phyloP scores from a whole-genome alignment of 257 asterid species.

The Plantago elongata region DNA sequence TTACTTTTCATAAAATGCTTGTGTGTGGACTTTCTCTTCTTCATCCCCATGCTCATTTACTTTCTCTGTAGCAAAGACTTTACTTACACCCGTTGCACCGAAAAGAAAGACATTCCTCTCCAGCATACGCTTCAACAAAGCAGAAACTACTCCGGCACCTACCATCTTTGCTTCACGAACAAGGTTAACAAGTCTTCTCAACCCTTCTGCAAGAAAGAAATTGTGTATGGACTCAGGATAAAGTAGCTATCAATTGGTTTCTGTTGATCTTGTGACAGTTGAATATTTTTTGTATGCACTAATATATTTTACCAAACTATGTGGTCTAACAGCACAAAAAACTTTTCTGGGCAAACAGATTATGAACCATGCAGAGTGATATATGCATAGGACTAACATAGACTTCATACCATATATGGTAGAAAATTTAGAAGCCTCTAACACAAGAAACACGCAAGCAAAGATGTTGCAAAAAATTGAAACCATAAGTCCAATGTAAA shows the following conservation, averaged over 20 bases:
- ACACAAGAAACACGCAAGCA: background rate
- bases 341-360: conserved; percentile 2
- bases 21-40: conserved; percentile 57
- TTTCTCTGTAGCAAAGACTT: conserved; percentile 64
- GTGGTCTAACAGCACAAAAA: background rate
- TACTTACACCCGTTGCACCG: conserved; percentile 58
- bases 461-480: no score
- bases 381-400: background rate
- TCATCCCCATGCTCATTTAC: conserved; percentile 57
- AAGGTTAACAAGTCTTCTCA: conserved; percentile 47
- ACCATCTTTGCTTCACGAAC: conserved; percentile 48
- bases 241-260: background rate
- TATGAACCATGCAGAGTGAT: background rate
- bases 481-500: background rate
- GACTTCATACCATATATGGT: background rate
- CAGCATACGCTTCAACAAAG: conserved; percentile 61
- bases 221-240: conserved; percentile 22
- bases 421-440: background rate
- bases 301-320: conserved; percentile 2
- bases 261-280: background rate
- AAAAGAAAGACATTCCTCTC: conserved; percentile 67
- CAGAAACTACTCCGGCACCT: conserved; percentile 41
- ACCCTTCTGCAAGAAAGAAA: conserved; percentile 51
- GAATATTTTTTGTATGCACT: background rate
- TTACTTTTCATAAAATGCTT: conserved; percentile 59